Conservation (phyloP, 73 alveolate species). For the Paramecium caudatum region DNA sequence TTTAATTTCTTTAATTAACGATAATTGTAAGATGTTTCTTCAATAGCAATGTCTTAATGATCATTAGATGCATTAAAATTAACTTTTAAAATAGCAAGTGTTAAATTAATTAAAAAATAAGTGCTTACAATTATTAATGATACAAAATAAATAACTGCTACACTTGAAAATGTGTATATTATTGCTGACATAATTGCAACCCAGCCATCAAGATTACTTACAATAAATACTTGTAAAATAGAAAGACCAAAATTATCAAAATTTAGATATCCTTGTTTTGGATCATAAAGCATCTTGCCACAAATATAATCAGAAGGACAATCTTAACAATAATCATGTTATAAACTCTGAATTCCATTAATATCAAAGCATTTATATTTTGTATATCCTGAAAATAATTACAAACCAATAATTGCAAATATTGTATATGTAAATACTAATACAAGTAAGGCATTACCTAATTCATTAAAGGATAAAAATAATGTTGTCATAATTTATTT, state of each 20-base stretch:
- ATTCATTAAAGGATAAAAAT: conserved; percentile 89
- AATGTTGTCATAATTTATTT: conserved; percentile 92
- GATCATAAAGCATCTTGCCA: conserved; percentile 16
- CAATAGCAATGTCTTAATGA: background rate
- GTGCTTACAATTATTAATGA: conserved; percentile 60
- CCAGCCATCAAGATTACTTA: conserved; percentile 50
- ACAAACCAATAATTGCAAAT: conserved; percentile 96
- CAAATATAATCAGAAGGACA: conserved; percentile 8
- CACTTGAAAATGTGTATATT: conserved; percentile 10
- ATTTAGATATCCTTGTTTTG: background rate
- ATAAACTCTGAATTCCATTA: conserved; percentile 72
- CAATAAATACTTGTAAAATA: background rate
- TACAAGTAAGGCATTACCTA: conserved; percentile 92
- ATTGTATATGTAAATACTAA: conserved; percentile 89
- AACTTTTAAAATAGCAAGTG: conserved; percentile 82
- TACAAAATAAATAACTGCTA: conserved; percentile 71
- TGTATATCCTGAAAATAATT: conserved; percentile 93
- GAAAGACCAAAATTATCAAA: conserved; percentile 50
- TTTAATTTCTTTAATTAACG: conserved; percentile 56
- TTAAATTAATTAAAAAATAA: conserved; percentile 79
- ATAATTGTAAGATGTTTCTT: conserved; percentile 75
- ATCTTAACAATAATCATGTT: conserved; percentile 46
- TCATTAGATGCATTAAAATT: conserved; percentile 75
- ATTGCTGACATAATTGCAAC: background rate
- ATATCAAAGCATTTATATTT: conserved; percentile 86